Evolutionary conservation across 768 basidiomycete species (phyloP), one percentile per base, ranked within the genome.

Genomic region (Tubosaeta brunneosetosa): DNA sequence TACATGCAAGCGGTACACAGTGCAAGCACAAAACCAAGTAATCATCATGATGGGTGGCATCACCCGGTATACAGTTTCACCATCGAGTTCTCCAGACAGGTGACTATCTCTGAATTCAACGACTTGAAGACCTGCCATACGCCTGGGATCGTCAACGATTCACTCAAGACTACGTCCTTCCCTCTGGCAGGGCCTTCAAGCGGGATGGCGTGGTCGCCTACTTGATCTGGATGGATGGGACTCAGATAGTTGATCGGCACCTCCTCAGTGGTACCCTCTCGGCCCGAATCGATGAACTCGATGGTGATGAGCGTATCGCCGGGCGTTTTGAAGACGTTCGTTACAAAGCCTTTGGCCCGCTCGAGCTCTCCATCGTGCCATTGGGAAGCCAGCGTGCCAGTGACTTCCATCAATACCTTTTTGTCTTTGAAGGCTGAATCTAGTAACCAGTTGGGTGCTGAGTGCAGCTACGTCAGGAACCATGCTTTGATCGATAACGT

Each of bases 191-290:
- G 51, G 1, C 80, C 83, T 6, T 72, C 71, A 48, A 83, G 65
- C 19, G 76, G 72, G 38, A 86, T 54, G 6, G 81, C 84, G 36
- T 73, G 73, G 40, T 84, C 77, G 8, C 73, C 75, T 40, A 66
- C 69, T 12, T 58, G 50, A 2, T 56, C 52, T 0, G 80, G 79
- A 13, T 55, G 63, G 8, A 77, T 62, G 5, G 79, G 75, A 3
- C 56, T 62, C 25, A 82, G 66, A 50, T 76, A 78, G 41, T 61
- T 65, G 53, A 74, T 66, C 19, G 74, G 72, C 16, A 75, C 69
- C 19, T 77, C 71, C 16, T 67, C 58, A 8, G 65, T 64, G 25
- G 72, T 66, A 27, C 67, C 67, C 22, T 66, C 68, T 29, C 65
- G 61, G 37, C 65, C 68, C 6, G 69, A 60, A 53, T 66, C 62